A percentile compares a stretch with the other conserved stretches of the same genome.
Evolutionary conservation across 306 rosid genomes (phyloP).

Genomic region (Quercus alba): DNA sequence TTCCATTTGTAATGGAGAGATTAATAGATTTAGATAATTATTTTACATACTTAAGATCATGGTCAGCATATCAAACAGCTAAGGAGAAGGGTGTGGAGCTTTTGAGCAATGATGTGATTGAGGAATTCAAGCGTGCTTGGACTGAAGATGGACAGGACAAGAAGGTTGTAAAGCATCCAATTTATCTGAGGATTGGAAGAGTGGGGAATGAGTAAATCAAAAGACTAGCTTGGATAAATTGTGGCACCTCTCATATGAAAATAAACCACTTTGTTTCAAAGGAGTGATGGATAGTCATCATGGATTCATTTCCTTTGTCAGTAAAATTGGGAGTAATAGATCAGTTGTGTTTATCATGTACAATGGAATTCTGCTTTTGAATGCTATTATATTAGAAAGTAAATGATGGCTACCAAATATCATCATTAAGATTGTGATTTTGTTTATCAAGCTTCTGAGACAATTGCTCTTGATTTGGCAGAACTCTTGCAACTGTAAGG

Average conservation of each 20-base stretch:
- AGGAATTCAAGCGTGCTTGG: constrained; percentile 58
- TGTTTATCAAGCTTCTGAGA: background rate
- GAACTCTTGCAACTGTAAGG: no score
- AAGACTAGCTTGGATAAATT: background rate
- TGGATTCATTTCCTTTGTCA: background rate
- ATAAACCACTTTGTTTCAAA: background rate
- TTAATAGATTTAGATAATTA: constrained; percentile 45
- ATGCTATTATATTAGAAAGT: background rate
- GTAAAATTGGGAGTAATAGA: no score
- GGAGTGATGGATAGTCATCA: background rate
- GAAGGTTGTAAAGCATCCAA: constrained; percentile 48
- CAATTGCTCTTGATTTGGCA: background rate
- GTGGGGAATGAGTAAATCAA: constrained; percentile 17
- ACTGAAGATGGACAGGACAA: constrained; percentile 26
- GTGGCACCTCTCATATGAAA: background rate
- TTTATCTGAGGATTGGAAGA: constrained; percentile 71
- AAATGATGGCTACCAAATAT: background rate
- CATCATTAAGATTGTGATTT: background rate
- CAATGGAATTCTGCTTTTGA: background rate
- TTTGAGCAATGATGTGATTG: constrained; percentile 37
- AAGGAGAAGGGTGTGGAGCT: constrained; percentile 71
- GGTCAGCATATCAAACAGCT: constrained; percentile 78
- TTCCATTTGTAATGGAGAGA: constrained; percentile 51
- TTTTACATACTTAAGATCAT: constrained; percentile 50
- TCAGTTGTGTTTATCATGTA: background rate